Conservation (phyloP, 2,329 filamentous ascomycete genomes). For the Didymella pomorum region DNA sequence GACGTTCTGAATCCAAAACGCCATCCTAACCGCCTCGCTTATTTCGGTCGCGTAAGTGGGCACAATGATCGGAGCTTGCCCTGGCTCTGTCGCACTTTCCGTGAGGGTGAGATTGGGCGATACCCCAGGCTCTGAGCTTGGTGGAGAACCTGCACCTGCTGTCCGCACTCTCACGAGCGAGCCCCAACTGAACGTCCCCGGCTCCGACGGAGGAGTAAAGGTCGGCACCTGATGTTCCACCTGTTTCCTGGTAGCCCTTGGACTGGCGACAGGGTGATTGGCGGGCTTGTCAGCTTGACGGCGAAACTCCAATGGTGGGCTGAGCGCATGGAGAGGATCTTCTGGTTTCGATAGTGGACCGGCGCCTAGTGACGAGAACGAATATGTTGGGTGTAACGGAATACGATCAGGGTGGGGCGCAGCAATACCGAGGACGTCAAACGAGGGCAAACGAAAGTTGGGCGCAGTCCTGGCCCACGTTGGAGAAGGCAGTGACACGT, state of each 20-base stretch:
- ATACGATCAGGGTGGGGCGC: slow-evolving; percentile 56
- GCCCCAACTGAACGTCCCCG: slow-evolving; percentile 52
- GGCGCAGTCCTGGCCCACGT: slow-evolving; percentile 44
- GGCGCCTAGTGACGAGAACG: slow-evolving; percentile 45
- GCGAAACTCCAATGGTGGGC: slow-evolving; percentile 38
- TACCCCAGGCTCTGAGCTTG: slow-evolving; percentile 49
- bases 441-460: slow-evolving; percentile 61
- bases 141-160: slow-evolving; percentile 51
- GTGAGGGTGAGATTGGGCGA: slow-evolving; percentile 39
- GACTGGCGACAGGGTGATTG: slow-evolving; percentile 27
- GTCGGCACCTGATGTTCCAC: slow-evolving; percentile 51
- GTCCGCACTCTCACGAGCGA: slow-evolving; percentile 47
- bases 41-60: slow-evolving; percentile 34
- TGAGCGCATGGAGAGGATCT: slow-evolving; percentile 52
- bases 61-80: slow-evolving; percentile 38
- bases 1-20: slow-evolving; percentile 42
- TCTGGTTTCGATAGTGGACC: slow-evolving; percentile 51
- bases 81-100: slow-evolving; percentile 30
- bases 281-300: slow-evolving; percentile 30
- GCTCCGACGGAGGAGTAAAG: slow-evolving; percentile 57
- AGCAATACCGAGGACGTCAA: slow-evolving; percentile 61
- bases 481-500: slow-evolving; percentile 43
- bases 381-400: slow-evolving; percentile 33
- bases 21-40: slow-evolving; percentile 36
- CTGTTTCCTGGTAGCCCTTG: slow-evolving; percentile 34